These are phyloP conservation scores for Globisporangium ultimum DNA, from an alignment of 352 stramenopile species.

Conservation along the genomic window DNA sequence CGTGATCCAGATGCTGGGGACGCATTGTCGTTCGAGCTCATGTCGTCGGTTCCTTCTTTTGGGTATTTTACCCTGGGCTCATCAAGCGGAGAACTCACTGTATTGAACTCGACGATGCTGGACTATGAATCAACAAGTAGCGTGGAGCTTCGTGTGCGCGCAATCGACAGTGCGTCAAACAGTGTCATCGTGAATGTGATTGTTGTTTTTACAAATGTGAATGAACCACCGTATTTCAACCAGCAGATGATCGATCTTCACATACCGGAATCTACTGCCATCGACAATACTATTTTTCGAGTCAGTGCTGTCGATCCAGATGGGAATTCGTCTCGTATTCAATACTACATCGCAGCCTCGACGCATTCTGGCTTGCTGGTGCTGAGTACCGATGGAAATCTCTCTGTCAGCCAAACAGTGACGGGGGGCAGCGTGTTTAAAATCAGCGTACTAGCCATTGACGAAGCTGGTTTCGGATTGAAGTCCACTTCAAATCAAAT, in stretches of 20 bases:
- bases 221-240: constrained; percentile 29
- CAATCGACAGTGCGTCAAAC: constrained; percentile 5
- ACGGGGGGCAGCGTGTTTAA: not conserved
- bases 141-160: constrained; percentile 1
- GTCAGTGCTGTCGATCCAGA: constrained; percentile 10
- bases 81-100: constrained; percentile 3
- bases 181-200: constrained; percentile 8
- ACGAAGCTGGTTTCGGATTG: constrained; percentile 3
- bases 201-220: constrained; percentile 25
- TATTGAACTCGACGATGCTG: constrained; percentile 2
- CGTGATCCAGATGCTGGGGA: constrained; percentile 3
- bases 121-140: constrained; percentile 5
- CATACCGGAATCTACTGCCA: constrained; percentile 6
- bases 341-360: constrained; percentile 5
- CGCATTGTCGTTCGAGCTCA: not conserved
- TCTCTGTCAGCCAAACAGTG: not conserved
- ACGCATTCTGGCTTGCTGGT: not conserved
- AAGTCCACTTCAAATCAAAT: constrained; percentile 7
- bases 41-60: constrained; percentile 1
- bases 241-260: constrained; percentile 9
- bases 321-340: not conserved
- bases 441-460: constrained; percentile 7
- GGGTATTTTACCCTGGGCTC: constrained; percentile 1
- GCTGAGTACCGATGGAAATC: not conserved
- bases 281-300: not conserved